Conservation (phyloP, 2,329 filamentous ascomycete genomes). For the Coniochaeta prunicola region DNA sequence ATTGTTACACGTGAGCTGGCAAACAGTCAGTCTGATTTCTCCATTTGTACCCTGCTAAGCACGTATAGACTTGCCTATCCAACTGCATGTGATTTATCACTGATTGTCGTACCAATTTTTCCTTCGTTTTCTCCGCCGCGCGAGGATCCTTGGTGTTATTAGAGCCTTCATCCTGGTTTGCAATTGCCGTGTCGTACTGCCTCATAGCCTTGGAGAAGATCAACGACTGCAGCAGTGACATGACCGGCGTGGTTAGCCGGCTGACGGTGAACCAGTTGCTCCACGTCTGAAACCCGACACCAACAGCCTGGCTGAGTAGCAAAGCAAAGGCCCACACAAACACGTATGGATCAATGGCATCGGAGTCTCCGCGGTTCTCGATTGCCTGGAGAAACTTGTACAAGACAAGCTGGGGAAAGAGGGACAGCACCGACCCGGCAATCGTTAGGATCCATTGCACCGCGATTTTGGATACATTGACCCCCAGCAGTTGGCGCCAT, state of each 20-base stretch:
- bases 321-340: slow-evolving; percentile 24
- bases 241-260: slow-evolving; percentile 22
- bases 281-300: slow-evolving; percentile 21
- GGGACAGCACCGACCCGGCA: slow-evolving; percentile 19
- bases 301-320: slow-evolving; percentile 20
- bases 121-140: slow-evolving; percentile 4
- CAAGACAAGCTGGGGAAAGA: slow-evolving; percentile 26
- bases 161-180: slow-evolving; percentile 10
- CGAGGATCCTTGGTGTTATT: slow-evolving; percentile 6
- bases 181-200: slow-evolving; percentile 23
- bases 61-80: slow-evolving; percentile 17
- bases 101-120: slow-evolving; percentile 19
- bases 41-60: neutral
- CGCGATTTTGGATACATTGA: slow-evolving; percentile 17
- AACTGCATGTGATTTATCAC: slow-evolving; percentile 29
- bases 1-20: slow-evolving; percentile 20
- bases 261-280: slow-evolving; percentile 25
- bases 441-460: slow-evolving; percentile 24
- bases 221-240: slow-evolving; percentile 23
- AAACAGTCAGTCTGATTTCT: neutral
- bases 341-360: slow-evolving; percentile 15
- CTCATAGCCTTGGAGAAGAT: slow-evolving; percentile 27
- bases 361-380: slow-evolving; percentile 12
- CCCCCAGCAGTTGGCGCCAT: slow-evolving; percentile 24
- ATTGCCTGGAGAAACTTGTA: slow-evolving; percentile 26